These are phyloP conservation scores for Saposhnikovia divaricata DNA, from an alignment of 129 eudicot species.

Conservation along the genomic window DNA sequence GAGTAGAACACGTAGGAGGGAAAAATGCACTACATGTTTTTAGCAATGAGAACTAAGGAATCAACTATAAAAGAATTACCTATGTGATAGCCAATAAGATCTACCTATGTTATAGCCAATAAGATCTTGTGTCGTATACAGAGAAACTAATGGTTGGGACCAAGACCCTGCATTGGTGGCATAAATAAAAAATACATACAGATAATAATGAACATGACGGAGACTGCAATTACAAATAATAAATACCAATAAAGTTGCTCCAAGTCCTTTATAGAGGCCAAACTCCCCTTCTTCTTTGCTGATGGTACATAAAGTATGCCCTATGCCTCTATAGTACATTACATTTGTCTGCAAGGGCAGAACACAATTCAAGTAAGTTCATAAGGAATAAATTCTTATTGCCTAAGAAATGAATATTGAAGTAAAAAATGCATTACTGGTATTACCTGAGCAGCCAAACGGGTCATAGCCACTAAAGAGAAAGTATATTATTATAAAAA, in stretches of 20 bases:
- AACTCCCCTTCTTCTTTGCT: slow-evolving; percentile 66
- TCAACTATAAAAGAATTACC: slow-evolving; percentile 31
- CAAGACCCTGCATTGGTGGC: slow-evolving; percentile 70
- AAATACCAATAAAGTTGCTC: slow-evolving; percentile 78
- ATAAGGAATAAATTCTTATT: background rate
- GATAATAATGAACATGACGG: background rate
- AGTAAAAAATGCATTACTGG: background rate
- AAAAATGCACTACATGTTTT: background rate
- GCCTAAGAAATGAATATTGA: background rate
- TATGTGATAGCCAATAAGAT: slow-evolving; percentile 63
- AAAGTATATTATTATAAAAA: no score
- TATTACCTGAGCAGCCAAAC: slow-evolving; percentile 81
- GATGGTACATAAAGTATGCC: slow-evolving; percentile 71
- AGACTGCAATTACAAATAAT: slow-evolving; percentile 13
- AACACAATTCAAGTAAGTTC: background rate
- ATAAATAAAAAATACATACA: background rate
- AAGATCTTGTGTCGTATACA: slow-evolving; percentile 68
- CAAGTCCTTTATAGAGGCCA: slow-evolving; percentile 94
- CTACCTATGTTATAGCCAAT: no score
- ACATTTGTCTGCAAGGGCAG: slow-evolving; percentile 61
- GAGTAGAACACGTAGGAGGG: background rate
- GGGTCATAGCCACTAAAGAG: slow-evolving; percentile 88
- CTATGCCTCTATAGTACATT: slow-evolving; percentile 70
- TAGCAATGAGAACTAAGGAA: background rate
- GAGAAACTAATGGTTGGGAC: slow-evolving; percentile 91